Conservation (phyloP, 208 protist species). For the Trichomonas gallinae region DNA sequence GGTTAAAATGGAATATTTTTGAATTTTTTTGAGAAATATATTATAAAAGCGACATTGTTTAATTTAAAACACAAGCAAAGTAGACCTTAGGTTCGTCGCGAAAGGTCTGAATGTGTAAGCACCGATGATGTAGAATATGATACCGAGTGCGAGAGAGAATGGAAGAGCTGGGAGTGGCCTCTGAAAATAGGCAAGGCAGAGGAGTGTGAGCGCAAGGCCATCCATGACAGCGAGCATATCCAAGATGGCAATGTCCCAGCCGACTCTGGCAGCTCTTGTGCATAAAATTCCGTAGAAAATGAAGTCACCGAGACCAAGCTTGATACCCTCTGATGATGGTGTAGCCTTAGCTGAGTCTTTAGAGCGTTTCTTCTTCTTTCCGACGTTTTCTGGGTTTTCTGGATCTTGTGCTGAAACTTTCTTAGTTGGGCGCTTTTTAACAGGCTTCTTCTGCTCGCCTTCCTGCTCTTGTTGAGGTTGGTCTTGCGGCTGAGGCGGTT, state of each 20-base stretch:
- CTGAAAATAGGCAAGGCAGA: background rate
- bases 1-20: too few relatives aligned
- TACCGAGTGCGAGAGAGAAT: background rate
- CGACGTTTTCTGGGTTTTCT: background rate
- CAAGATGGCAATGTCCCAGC: background rate
- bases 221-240: background rate
- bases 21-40: too few relatives aligned
- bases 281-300: background rate
- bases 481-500: background rate
- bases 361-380: background rate
- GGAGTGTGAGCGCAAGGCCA: background rate
- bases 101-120: background rate
- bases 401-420: background rate
- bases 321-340: background rate
- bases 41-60: too few relatives aligned
- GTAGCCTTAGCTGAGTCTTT: background rate
- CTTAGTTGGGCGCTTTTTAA: background rate
- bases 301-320: conserved; percentile 16
- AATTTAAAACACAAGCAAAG: background rate
- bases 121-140: background rate
- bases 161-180: conserved; percentile 2
- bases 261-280: background rate
- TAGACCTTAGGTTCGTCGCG: background rate
- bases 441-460: background rate
- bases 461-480: background rate